Percentiles rank a stretch among this genome's conserved stretches.
Evolutionary conservation across 192 early-diverging fungal genomes (phyloP).

Genomic region (Pecoramyces ruminantium): DNA sequence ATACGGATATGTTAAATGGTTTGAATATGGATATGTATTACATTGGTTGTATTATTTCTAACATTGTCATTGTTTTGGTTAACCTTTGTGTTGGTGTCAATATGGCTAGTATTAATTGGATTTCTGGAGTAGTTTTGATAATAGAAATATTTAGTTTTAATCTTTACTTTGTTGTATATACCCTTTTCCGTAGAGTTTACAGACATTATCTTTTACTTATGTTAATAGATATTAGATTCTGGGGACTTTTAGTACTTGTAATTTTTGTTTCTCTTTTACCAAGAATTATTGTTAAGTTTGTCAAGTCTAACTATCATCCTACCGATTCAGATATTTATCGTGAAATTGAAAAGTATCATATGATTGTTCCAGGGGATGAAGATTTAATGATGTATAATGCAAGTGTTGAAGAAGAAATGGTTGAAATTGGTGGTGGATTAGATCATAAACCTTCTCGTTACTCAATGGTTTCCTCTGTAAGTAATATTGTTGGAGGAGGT

Average conservation of each 20-base stretch:
- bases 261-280: conserved; percentile 55
- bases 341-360: conserved; percentile 18
- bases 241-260: conserved; percentile 46
- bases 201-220: conserved; percentile 42
- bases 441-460: too few species aligned
- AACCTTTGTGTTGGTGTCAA: conserved; percentile 64
- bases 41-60: conserved; percentile 62
- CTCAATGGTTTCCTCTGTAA: too few species aligned
- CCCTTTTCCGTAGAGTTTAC: conserved; percentile 36
- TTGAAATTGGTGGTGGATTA: too few species aligned
- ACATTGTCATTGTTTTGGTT: conserved; percentile 62
- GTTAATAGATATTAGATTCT: conserved; percentile 52
- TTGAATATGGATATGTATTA: conserved; percentile 33
- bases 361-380: not conserved
- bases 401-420: too few species aligned
- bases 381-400: too few species aligned
- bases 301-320: conserved; percentile 44
- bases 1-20: conserved; percentile 27
- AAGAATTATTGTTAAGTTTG: conserved; percentile 43
- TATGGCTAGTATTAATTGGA: conserved; percentile 71
- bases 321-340: conserved; percentile 45
- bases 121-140: conserved; percentile 41
- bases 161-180: conserved; percentile 48
- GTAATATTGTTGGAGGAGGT: too few species aligned
- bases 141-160: conserved; percentile 50